These are phyloP conservation scores for Xylogone sp. DNA, from an alignment of 2,329 filamentous ascomycete genomes.

Conservation along the genomic window DNA sequence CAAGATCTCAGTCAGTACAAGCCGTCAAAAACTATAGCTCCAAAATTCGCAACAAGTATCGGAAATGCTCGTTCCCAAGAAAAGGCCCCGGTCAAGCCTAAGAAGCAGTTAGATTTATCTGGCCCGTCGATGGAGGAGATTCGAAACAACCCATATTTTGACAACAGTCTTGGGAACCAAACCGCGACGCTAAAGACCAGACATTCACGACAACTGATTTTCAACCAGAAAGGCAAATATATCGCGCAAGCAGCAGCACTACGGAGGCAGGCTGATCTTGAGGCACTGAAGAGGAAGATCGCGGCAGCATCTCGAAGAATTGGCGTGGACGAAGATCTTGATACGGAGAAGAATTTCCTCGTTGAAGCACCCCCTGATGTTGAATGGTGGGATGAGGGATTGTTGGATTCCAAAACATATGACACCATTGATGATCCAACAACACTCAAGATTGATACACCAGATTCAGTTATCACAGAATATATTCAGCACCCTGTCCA, in stretches of 20 bases:
- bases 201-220: conserved; percentile 72
- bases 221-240: conserved; percentile 96
- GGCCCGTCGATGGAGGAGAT: conserved; percentile 55
- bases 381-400: conserved; percentile 96
- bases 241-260: conserved; percentile 90
- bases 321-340: conserved; percentile 88
- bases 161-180: conserved; percentile 61
- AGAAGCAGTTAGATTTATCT: conserved; percentile 51
- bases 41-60: conserved; percentile 35
- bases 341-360: conserved; percentile 85
- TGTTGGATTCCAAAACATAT: conserved; percentile 74
- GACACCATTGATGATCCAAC: conserved; percentile 60
- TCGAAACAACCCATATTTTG: conserved; percentile 78
- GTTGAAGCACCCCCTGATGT: conserved; percentile 80
- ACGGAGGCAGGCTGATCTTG: conserved; percentile 80
- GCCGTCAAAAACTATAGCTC: conserved; percentile 31
- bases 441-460: conserved; percentile 68
- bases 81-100: conserved; percentile 37
- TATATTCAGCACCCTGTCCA: conserved; percentile 93
- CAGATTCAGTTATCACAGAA: conserved; percentile 84
- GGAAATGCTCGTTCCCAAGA: conserved; percentile 34
- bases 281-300: conserved; percentile 92
- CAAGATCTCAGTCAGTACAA: conserved; percentile 50
- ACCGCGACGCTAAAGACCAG: conserved; percentile 56
- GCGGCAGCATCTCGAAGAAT: conserved; percentile 82